These are phyloP conservation scores for Boletus rex-veris DNA, from an alignment of 768 basidiomycete species.

Conservation along the genomic window DNA sequence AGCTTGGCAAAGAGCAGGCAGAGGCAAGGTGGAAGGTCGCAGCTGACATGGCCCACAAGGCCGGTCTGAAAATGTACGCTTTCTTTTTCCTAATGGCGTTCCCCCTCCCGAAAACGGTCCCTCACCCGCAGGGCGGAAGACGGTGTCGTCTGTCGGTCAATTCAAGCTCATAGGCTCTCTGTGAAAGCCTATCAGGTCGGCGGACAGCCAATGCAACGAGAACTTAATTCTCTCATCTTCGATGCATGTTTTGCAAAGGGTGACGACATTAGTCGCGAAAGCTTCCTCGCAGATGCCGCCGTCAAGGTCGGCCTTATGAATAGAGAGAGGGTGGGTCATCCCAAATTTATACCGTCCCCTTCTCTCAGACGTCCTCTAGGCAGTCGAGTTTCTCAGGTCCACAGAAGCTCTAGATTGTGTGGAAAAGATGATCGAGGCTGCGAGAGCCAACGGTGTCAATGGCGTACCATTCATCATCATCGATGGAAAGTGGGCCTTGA, in stretches of 20 bases:
- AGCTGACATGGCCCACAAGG: conserved; percentile 29
- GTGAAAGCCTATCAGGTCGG: conserved; percentile 41
- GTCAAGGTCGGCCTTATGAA: conserved; percentile 40
- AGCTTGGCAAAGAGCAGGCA: conserved; percentile 26
- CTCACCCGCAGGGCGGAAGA: conserved; percentile 32
- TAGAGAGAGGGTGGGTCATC: conserved; percentile 32
- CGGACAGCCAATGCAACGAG: conserved; percentile 39
- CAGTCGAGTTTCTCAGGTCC: conserved; percentile 39
- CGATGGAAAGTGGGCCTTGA: conserved; percentile 43
- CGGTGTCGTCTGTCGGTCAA: conserved; percentile 39
- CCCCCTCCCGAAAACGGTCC: neutral
- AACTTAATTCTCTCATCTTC: conserved; percentile 37
- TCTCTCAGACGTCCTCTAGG: conserved; percentile 23
- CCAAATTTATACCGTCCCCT: neutral
- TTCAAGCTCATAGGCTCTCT: conserved; percentile 42
- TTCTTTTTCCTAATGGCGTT: neutral
- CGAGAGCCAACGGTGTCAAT: conserved; percentile 42
- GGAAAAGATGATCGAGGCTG: conserved; percentile 37
- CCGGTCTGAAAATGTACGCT: conserved; percentile 26
- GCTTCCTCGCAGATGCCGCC: conserved; percentile 37
- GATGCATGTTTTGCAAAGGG: conserved; percentile 39
- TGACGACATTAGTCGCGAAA: conserved; percentile 36
- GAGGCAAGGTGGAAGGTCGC: conserved; percentile 26
- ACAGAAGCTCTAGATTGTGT: conserved; percentile 41
- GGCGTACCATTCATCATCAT: conserved; percentile 54